Percentiles rank a stretch among this genome's conserved stretches.
Conservation (phyloP, 257 asterid species). For the Solanum medicagineum region DNA sequence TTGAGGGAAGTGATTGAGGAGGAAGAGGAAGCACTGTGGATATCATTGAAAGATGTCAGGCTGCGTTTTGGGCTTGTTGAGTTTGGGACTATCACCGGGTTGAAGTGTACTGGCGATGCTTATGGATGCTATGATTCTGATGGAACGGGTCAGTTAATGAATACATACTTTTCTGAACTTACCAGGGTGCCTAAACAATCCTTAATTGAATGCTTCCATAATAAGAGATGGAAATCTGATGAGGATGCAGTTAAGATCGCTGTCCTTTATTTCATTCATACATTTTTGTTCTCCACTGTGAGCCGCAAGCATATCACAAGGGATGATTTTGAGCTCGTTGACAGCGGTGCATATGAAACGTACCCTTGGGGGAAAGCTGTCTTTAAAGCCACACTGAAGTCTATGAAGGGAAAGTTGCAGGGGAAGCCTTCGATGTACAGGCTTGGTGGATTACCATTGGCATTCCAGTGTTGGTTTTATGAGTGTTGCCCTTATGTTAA, state of each 20-base stretch:
- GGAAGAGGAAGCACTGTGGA: background rate
- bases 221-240: background rate
- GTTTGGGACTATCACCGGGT: background rate
- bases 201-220: background rate
- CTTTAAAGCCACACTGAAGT: background rate
- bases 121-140: background rate
- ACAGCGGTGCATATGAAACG: background rate
- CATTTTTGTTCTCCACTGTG: background rate
- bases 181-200: background rate
- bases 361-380: conserved; percentile 1
- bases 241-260: background rate
- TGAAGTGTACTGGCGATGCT: background rate
- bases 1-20: background rate
- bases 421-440: background rate
- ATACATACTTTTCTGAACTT: background rate
- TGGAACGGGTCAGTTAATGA: background rate
- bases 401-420: background rate
- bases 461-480: background rate
- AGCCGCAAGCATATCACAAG: background rate
- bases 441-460: background rate
- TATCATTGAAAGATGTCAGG: background rate
- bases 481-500: background rate
- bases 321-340: background rate
- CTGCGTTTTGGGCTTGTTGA: background rate
- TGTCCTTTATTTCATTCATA: background rate